Percentiles rank a stretch among this genome's conserved stretches.
Conservation (phyloP, 495 filamentous ascomycete genomes). For the Haplographium delicatum region DNA sequence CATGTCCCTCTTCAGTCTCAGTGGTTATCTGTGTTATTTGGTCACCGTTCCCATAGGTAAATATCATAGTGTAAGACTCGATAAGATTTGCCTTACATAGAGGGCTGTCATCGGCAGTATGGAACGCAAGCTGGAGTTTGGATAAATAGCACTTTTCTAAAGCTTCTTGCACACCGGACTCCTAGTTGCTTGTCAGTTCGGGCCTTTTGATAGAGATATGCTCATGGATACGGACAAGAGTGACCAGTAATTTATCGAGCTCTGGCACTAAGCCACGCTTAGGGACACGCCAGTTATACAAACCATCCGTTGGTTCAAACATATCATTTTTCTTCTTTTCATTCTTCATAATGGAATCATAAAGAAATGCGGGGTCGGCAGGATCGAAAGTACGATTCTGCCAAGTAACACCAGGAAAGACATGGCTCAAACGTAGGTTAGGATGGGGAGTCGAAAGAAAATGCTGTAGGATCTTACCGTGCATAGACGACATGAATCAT, state of each 20-base stretch:
- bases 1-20: background rate
- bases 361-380: conserved; percentile 12
- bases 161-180: conserved; percentile 20
- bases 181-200: conserved; percentile 10
- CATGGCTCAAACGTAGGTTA: background rate
- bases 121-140: conserved; percentile 21
- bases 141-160: conserved; percentile 17
- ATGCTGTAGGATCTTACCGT: background rate
- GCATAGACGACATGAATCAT: conserved; percentile 10
- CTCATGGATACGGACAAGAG: conserved; percentile 15
- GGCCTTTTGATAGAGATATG: background rate
- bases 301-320: background rate
- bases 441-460: background rate
- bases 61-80: conserved; percentile 22
- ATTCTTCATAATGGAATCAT: conserved; percentile 15
- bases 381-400: conserved; percentile 14
- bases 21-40: background rate
- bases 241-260: conserved; percentile 21
- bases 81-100: conserved; percentile 8
- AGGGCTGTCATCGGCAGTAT: conserved; percentile 8
- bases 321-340: background rate
- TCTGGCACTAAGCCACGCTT: conserved; percentile 1
- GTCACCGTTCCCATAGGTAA: conserved; percentile 14
- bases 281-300: conserved; percentile 15
- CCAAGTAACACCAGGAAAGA: conserved; percentile 11